A percentile compares a stretch with the other conserved stretches of the same genome.
phyloP scores from a whole-genome alignment of 2,329 filamentous ascomycete genomes.

The Chlorencoelia australis region DNA sequence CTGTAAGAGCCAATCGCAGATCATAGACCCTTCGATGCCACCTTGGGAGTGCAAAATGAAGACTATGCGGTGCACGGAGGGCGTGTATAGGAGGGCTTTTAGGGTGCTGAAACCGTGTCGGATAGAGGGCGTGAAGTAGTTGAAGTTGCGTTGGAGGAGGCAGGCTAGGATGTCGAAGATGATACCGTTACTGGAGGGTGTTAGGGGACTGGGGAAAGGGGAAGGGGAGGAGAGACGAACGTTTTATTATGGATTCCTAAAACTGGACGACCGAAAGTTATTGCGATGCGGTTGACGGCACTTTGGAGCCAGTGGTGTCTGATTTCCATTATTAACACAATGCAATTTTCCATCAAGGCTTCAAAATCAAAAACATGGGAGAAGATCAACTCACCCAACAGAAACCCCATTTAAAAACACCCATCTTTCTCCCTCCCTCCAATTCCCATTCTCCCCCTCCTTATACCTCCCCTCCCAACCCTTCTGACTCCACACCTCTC shows the following conservation, averaged over 20 bases:
- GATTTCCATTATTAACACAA: slow-evolving; percentile 5
- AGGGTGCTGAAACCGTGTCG: slow-evolving; percentile 51
- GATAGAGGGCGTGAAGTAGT: slow-evolving; percentile 60
- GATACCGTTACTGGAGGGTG: slow-evolving; percentile 40
- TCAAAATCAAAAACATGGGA: no score
- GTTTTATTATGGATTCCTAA: slow-evolving; percentile 69
- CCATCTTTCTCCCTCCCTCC: no score
- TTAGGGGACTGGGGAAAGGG: background rate
- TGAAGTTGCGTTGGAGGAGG: slow-evolving; percentile 64
- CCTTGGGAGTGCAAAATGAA: slow-evolving; percentile 72
- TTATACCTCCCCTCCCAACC: slow-evolving; percentile 41
- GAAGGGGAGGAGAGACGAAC: slow-evolving; percentile 20
- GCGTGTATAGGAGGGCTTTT: slow-evolving; percentile 53
- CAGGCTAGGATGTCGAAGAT: slow-evolving; percentile 71
- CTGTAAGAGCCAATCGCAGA: slow-evolving; percentile 67
- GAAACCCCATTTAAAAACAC: slow-evolving; percentile 71
- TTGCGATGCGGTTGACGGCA: slow-evolving; percentile 60
- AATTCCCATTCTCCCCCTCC: slow-evolving; percentile 37
- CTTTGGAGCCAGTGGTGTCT: slow-evolving; percentile 57
- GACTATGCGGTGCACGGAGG: slow-evolving; percentile 55
- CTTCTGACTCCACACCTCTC: slow-evolving; percentile 36
- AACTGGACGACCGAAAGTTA: slow-evolving; percentile 62
- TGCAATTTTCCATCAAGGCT: slow-evolving; percentile 3
- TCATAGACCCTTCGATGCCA: slow-evolving; percentile 61
- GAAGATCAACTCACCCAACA: slow-evolving; percentile 38